Evolutionary conservation across 805 yeast species (phyloP).

Genomic region (Candida adriatica): DNA sequence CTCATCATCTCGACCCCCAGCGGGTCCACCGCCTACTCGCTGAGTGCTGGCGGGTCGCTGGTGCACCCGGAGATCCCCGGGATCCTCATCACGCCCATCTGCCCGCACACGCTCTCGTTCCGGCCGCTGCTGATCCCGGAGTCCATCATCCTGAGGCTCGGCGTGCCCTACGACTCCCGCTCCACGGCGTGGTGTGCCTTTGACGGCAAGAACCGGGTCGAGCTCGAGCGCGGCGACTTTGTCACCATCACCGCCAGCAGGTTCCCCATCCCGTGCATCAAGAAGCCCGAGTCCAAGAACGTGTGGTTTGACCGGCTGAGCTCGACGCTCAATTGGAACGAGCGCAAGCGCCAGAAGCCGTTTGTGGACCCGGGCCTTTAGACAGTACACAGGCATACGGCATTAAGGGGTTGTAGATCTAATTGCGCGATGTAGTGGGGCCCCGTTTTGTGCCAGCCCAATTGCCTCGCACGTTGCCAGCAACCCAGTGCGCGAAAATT

Average conservation of each 20-base stretch:
- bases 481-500: too few species aligned
- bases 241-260: conserved; percentile 28
- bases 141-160: conserved; percentile 25
- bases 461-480: too few species aligned
- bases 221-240: conserved; percentile 26
- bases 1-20: conserved; percentile 59
- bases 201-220: conserved; percentile 29
- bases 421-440: too few species aligned
- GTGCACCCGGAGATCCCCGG: conserved; percentile 51
- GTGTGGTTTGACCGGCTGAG: conserved; percentile 29
- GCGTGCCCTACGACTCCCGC: conserved; percentile 28
- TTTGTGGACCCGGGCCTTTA: too few species aligned
- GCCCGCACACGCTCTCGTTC: conserved; percentile 47
- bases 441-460: too few species aligned
- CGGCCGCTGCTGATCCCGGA: conserved; percentile 47
- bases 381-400: too few species aligned
- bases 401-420: too few species aligned
- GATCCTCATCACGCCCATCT: conserved; percentile 48
- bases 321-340: conserved; percentile 30
- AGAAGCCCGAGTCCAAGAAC: conserved; percentile 17
- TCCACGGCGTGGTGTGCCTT: conserved; percentile 31
- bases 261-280: conserved; percentile 26
- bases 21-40: conserved; percentile 55
- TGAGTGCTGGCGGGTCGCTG: conserved; percentile 48
- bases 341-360: conserved; percentile 28